Conservation (phyloP, 306 rosid genomes). For the Acacia acuminata region DNA sequence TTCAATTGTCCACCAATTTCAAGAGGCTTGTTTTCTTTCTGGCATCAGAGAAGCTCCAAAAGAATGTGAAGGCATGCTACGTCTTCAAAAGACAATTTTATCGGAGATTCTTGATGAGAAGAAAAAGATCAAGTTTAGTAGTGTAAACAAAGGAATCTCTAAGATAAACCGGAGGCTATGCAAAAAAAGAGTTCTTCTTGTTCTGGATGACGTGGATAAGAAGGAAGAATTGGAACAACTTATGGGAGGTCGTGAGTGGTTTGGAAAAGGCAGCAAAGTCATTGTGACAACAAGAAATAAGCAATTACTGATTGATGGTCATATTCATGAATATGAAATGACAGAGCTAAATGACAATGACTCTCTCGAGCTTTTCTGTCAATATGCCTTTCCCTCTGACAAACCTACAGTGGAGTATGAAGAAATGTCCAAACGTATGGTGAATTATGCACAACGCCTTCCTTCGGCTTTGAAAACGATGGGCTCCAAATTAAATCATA, state of each 20-base stretch:
- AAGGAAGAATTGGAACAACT: neutral
- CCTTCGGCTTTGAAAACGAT: slow-evolving; percentile 25
- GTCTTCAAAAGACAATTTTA: slow-evolving; percentile 28
- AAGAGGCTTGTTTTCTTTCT: slow-evolving; percentile 6
- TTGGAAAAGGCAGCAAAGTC: slow-evolving; percentile 24
- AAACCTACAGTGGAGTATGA: neutral
- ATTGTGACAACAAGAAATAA: slow-evolving; percentile 32
- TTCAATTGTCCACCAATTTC: slow-evolving; percentile 6
- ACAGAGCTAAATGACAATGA: neutral
- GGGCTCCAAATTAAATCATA: slow-evolving; percentile 18
- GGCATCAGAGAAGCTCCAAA: slow-evolving; percentile 2
- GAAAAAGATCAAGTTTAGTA: neutral
- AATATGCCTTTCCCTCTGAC: slow-evolving; percentile 5
- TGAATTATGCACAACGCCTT: slow-evolving; percentile 25
- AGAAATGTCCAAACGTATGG: neutral
- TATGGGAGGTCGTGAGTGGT: slow-evolving; percentile 17
- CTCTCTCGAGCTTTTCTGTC: slow-evolving; percentile 21
- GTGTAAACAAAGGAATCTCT: neutral
- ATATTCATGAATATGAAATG: neutral
- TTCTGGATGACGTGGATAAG: slow-evolving; percentile 28
- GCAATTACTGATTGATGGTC: neutral
- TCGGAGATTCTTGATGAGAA: neutral
- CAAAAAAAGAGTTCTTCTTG: slow-evolving; percentile 13
- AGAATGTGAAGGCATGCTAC: neutral
- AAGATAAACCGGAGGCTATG: slow-evolving; percentile 2